These are phyloP conservation scores for Fusarium veterinarium DNA, from an alignment of 2,329 filamentous ascomycete genomes.

Conservation along the genomic window DNA sequence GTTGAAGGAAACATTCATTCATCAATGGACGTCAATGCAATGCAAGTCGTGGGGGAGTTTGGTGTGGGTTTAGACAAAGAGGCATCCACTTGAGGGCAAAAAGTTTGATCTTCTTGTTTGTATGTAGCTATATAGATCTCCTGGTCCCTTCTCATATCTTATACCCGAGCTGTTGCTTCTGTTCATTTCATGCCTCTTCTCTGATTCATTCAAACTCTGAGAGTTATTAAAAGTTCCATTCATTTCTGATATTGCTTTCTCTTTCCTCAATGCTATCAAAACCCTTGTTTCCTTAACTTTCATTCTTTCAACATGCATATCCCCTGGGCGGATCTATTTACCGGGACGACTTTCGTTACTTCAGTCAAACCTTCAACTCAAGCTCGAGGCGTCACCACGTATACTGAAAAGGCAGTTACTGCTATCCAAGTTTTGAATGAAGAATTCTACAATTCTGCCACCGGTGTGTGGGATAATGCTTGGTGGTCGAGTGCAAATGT, in stretches of 20 bases:
- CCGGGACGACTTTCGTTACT: slow-evolving; percentile 31
- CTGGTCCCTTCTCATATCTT: slow-evolving; percentile 6
- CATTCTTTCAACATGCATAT: slow-evolving; percentile 38
- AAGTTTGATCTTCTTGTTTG: slow-evolving; percentile 20
- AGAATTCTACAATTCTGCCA: slow-evolving; percentile 68
- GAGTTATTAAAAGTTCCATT: slow-evolving; percentile 20
- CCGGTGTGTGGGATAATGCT: slow-evolving; percentile 71
- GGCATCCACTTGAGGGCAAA: slow-evolving; percentile 26
- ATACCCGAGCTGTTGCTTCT: slow-evolving; percentile 9
- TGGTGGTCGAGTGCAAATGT: slow-evolving; percentile 82
- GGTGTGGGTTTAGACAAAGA: slow-evolving; percentile 38
- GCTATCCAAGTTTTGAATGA: slow-evolving; percentile 61
- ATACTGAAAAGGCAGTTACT: slow-evolving; percentile 48
- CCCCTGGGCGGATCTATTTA: slow-evolving; percentile 40
- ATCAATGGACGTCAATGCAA: slow-evolving; percentile 32
- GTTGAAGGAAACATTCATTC: slow-evolving; percentile 24
- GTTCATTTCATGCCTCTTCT: slow-evolving; percentile 12
- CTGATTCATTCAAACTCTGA: slow-evolving; percentile 25
- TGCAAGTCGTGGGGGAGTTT: slow-evolving; percentile 25
- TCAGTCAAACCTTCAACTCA: slow-evolving; percentile 24
- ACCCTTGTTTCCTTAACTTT: slow-evolving; percentile 6
- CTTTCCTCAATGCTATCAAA: slow-evolving; percentile 5
- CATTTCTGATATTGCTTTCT: neutral
- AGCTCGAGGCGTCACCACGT: slow-evolving; percentile 41
- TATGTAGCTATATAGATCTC: slow-evolving; percentile 35